Base-by-base conservation (phyloP, 495 filamentous ascomycete genomes). In the Penicillium soppii region DNA sequence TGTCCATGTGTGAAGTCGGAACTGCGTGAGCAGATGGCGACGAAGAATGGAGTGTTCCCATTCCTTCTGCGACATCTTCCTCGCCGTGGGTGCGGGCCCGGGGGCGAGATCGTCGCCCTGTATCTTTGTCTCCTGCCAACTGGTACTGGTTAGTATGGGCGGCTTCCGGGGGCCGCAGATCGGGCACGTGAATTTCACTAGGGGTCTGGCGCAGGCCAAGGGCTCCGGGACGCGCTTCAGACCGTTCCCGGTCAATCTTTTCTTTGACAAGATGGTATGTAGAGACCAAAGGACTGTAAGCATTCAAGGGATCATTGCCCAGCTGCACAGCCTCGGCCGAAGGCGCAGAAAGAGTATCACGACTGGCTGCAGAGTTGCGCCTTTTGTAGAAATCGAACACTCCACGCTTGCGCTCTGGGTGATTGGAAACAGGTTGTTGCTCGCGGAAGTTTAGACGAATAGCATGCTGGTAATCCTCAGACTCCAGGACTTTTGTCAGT, bases 351-450 rank as follows among this genome's bases (percentile, higher is more conserved):
- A 99, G 79, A 6, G 90, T 95, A 52, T 97, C 95, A 49, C 87
- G 81, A 64, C 92, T 97, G 33, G 82, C 88, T 8, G 62, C 62
- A 1, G 95, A 97, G 62, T 89, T 96, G 27, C 91, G 82, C 56
- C 94, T 82, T 71, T 96, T 96, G 71, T 99, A 99, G 58, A 99
- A 97, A 65, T 97, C 91, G 56, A 97, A 97, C 54, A 94, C 90
- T 2, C 88, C 89, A 38, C 92, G 82, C 66, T 89, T 91, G 67
- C 89, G 92, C 65, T 97, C 95, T 23, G 86, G 82, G 33, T 85
- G 85, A 20, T 81, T 84, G 2, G 81, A 75, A 13, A 71, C 69
- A 7, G 84, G 80, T 32, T 78, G 66, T 54, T 78, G 66, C 54
- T 92, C 86, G 58, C 83, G 86, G 49, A 86, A 82, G 50, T 81